Conservation (phyloP, 2,329 filamentous ascomycete species). For the Sarocladium oryzae region DNA sequence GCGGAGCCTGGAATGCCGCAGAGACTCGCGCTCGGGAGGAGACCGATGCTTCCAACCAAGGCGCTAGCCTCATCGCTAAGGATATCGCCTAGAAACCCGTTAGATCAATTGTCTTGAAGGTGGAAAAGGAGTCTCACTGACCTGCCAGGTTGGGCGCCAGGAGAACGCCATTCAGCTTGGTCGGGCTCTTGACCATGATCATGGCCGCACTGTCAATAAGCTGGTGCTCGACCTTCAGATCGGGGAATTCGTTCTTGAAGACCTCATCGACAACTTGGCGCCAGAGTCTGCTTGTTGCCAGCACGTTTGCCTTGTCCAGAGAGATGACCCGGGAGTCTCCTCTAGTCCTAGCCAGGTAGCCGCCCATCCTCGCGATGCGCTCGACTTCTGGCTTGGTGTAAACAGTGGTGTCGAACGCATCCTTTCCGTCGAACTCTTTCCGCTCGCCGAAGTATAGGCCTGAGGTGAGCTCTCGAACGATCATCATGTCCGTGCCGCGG, state of each 20-base stretch:
- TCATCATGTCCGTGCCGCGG: slow-evolving; percentile 79
- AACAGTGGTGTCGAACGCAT: slow-evolving; percentile 74
- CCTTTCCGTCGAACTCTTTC: slow-evolving; percentile 64
- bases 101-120: slow-evolving; percentile 14
- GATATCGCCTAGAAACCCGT: slow-evolving; percentile 15
- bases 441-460: slow-evolving; percentile 91
- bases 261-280: slow-evolving; percentile 74
- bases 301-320: slow-evolving; percentile 89
- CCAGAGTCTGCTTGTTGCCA: slow-evolving; percentile 82
- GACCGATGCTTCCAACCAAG: slow-evolving; percentile 16
- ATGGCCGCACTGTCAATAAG: slow-evolving; percentile 89
- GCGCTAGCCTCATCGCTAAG: slow-evolving; percentile 17
- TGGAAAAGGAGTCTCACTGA: slow-evolving; percentile 14
- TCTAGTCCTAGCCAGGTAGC: slow-evolving; percentile 67
- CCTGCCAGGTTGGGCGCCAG: slow-evolving; percentile 66
- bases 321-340: slow-evolving; percentile 66
- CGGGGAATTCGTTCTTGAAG: slow-evolving; percentile 77
- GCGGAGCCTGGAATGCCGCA: slow-evolving; percentile 16
- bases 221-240: slow-evolving; percentile 75
- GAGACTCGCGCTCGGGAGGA: slow-evolving; percentile 19
- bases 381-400: slow-evolving; percentile 81
- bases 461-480: slow-evolving; percentile 82
- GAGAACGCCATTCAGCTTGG: slow-evolving; percentile 76
- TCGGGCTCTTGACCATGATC: slow-evolving; percentile 80
- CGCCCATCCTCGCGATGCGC: slow-evolving; percentile 74